These are phyloP conservation scores for Kluyveromyces aestuarii DNA, from an alignment of 805 yeast species.

Conservation along the genomic window DNA sequence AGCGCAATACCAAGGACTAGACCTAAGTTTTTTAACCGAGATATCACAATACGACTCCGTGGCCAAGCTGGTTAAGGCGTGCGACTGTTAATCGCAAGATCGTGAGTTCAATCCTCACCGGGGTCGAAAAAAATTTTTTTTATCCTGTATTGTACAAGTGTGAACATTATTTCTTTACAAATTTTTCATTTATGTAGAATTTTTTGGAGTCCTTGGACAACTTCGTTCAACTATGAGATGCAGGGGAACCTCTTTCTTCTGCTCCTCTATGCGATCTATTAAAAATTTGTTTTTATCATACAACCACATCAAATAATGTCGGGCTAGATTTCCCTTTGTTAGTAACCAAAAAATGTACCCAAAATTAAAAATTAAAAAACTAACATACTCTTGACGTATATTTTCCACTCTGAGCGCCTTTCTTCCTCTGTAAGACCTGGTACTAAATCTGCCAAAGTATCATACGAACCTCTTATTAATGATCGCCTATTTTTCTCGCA, in stretches of 20 bases:
- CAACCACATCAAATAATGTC: slow-evolving; percentile 42
- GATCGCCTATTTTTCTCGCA: slow-evolving; percentile 83
- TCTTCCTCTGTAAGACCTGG: slow-evolving; percentile 66
- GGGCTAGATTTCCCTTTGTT: slow-evolving; percentile 4
- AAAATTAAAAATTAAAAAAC: not conserved
- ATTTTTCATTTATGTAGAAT: not conserved
- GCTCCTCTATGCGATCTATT: slow-evolving; percentile 31
- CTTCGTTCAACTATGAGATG: not conserved
- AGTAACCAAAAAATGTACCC: not conserved
- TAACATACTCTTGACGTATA: slow-evolving; percentile 50
- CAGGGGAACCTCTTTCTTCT: slow-evolving; percentile 19
- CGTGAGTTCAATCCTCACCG: slow-evolving; percentile 55
- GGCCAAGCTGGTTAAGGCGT: slow-evolving; percentile 56
- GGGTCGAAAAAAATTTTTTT: too few species aligned
- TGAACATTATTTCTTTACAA: not conserved
- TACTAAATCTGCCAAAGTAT: slow-evolving; percentile 60
- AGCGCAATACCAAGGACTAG: too few species aligned
- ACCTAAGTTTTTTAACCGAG: too few species aligned
- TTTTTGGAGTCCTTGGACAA: not conserved
- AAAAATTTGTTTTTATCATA: slow-evolving; percentile 42
- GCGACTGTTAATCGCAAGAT: slow-evolving; percentile 59
- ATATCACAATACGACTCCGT: slow-evolving; percentile 33
- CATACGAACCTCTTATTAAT: slow-evolving; percentile 77
- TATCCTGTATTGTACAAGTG: too few species aligned
- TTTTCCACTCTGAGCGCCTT: slow-evolving; percentile 70